Base-by-base conservation (phyloP, 257 asterid genomes). In the Capsicum pubescens region DNA sequence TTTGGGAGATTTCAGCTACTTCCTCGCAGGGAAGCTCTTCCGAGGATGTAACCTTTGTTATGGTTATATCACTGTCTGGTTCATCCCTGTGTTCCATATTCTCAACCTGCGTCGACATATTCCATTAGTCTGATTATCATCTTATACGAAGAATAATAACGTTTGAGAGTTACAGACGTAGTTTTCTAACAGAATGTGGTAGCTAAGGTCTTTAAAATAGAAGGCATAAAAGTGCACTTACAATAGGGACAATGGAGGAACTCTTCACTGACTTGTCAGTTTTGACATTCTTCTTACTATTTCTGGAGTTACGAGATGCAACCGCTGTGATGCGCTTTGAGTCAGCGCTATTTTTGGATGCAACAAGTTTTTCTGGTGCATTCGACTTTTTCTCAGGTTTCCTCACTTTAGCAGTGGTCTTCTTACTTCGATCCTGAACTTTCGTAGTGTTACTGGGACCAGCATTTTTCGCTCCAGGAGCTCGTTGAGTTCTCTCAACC, bases 91-190 rank as follows among this genome's bases (percentile, higher is more conserved):
- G 78, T 72, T 78, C 36, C 46, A 52, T 68, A 36, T 54, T 86
- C 82, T 90, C 92, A 83, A 83, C 90, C 95, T 94, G 93, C 91
- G 85, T 78, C 83, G 44, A 9, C 83, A 78, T 76, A 59, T 68
- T 44, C 55, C 83, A 32, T 85, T 78, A 86, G 64, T 74, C 48
- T 52, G 81, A 76, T 52, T 14, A 52, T 76, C 52, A 52, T 76
- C 81, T 52, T 50, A 52, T 3, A 52, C 15, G 14, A 52, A 50
- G 39, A 72, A 48, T 3, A 19, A 52, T 52, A 50, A 76, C 7
- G 36, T 12, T 1, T 12, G 8, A 21, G 21, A 52, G 48, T 52
- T 50, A 21, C 21, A 76, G 7, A 50, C 3, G 17, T 69, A 42
- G 55, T 36, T 7, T 72, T 10, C 10, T n/a, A 6, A 55, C 10